Evolutionary conservation across 768 basidiomycete species (phyloP), one percentile per base, ranked within the genome.

Genomic region (Boletus reticulatus): DNA sequence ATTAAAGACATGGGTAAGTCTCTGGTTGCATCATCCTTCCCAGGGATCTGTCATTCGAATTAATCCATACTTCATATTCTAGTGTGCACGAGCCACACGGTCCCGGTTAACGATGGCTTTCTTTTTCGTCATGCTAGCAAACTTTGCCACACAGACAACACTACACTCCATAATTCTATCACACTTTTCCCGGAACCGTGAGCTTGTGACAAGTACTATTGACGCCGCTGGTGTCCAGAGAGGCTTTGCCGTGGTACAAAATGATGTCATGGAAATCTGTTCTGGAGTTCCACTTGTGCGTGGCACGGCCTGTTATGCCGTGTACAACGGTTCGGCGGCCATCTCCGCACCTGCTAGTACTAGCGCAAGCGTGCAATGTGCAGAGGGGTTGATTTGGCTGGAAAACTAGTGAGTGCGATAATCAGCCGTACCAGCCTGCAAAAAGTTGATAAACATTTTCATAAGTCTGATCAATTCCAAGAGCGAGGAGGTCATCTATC

Each of bases 21-120:
- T 16, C 27, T 12, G 29, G 31, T 49, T 16, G 14, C 20, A 43
- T 13, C 29, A 17, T 34, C 16, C 22, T 22, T 20, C n/a, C 41
- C 22, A 37, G 11, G 27, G 16, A 9, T 31, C 36, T 22, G 4
- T 44, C 22, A 19, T 20, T 20, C 17, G 42, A 45, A 32, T 29
- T 37, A 22, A 59, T 19, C 9, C 13, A 9, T 48, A 11, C 1
- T 36, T 22, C 29, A 7, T n/a, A 27, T 38, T 22, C 11, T 34
- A 84, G 82, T 79, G 76, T 58, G 66, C 75, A 32, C 74, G 79
- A 56, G 72, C 81, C 48, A 82, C 79, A 8, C 62, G 80, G 36
- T 80, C 78, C n/a, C 77, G 73, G 11, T 76, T 74, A 63, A 82
- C 80, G 34, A 71, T 76, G 6, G 58, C 73, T 36, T 84, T 80